phyloP scores from a whole-genome alignment of 257 asterid genomes.

The Rhazya stricta region DNA sequence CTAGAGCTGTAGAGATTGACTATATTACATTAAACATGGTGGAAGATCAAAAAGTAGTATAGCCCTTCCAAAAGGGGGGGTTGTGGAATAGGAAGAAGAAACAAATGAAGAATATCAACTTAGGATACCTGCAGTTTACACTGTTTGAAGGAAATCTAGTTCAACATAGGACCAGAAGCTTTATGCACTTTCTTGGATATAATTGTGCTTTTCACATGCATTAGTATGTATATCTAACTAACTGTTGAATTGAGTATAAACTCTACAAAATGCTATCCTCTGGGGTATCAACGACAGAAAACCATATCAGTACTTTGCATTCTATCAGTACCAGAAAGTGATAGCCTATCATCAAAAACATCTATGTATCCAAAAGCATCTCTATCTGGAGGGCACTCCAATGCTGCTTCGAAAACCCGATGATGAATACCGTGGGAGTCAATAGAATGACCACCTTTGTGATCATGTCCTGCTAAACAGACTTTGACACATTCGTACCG shows the following conservation, averaged over 20 bases:
- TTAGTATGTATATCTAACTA: not conserved
- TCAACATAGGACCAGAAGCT: not conserved
- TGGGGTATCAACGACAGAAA: slow-evolving; percentile 31
- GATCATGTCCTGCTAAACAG: slow-evolving; percentile 82
- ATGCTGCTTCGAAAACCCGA: slow-evolving; percentile 82
- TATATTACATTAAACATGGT: not conserved
- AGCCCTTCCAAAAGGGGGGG: not conserved
- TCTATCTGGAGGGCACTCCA: slow-evolving; percentile 87
- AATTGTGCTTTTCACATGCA: not conserved
- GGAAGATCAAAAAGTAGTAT: too few relatives aligned
- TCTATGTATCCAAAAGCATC: slow-evolving; percentile 68
- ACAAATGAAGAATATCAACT: not conserved
- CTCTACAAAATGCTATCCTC: not conserved
- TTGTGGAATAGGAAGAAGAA: not conserved
- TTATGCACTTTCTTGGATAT: not conserved
- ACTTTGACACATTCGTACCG: slow-evolving; percentile 71
- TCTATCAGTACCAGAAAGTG: slow-evolving; percentile 60
- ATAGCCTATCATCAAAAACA: slow-evolving; percentile 58
- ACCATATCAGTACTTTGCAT: slow-evolving; percentile 64
- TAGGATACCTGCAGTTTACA: not conserved
- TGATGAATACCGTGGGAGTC: slow-evolving; percentile 83
- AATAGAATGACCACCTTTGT: slow-evolving; percentile 59
- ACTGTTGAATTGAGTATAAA: not conserved
- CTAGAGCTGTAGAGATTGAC: not conserved
- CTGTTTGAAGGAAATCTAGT: not conserved